phyloP scores from a whole-genome alignment of 2,329 filamentous ascomycete species.

The Penicillium sp. region DNA sequence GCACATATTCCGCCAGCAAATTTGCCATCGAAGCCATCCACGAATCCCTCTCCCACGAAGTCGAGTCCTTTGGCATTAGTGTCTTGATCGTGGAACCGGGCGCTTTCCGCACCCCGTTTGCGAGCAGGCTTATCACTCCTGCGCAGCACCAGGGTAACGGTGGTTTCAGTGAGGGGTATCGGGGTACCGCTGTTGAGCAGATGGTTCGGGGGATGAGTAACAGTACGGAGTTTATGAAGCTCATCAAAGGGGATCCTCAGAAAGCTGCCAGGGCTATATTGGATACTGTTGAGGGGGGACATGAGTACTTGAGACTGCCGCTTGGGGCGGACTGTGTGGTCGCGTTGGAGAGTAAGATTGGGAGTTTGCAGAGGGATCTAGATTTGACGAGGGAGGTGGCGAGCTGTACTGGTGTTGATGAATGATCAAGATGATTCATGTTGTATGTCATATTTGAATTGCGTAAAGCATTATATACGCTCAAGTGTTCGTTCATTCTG shows the following conservation, averaged over 20 bases:
- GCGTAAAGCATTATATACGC: not conserved
- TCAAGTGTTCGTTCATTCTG: not conserved
- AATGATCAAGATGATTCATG: not conserved
- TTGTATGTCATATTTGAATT: not conserved
- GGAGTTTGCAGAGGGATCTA: constrained; percentile 15
- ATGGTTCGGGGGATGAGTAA: constrained; percentile 25
- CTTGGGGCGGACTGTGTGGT: constrained; percentile 47
- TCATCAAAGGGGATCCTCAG: constrained; percentile 29
- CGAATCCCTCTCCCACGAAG: constrained; percentile 46
- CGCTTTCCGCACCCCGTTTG: constrained; percentile 52
- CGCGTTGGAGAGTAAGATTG: constrained; percentile 30
- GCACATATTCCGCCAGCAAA: constrained; percentile 49
- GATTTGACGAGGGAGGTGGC: constrained; percentile 8
- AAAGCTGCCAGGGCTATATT: constrained; percentile 46
- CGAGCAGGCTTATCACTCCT: constrained; percentile 25
- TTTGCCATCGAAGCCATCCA: constrained; percentile 51
- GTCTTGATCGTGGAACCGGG: constrained; percentile 54
- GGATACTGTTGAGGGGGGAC: constrained; percentile 43
- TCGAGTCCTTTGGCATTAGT: constrained; percentile 44
- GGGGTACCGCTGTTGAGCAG: constrained; percentile 33
- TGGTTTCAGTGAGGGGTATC: constrained; percentile 42
- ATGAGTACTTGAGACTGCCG: constrained; percentile 43
- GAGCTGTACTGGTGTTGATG: constrained; percentile 2
- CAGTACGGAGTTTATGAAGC: constrained; percentile 17
- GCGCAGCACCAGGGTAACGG: constrained; percentile 23